Conservation (phyloP, 306 rosid species). For the Vicia sativa region DNA sequence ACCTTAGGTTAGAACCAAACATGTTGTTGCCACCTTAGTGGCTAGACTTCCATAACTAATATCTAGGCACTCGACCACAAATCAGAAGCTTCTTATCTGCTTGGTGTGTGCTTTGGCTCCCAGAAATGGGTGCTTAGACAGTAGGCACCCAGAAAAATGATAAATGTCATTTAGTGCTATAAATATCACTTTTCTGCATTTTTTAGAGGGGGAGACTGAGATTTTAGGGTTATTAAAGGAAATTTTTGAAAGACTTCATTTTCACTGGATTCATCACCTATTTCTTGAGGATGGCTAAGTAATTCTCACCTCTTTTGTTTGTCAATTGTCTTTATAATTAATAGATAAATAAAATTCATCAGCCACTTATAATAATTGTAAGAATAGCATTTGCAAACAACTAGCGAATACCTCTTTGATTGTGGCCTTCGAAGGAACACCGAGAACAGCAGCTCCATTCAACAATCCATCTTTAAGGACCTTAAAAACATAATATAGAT, state of each 20-base stretch:
- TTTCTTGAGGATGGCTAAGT: conserved; percentile 7
- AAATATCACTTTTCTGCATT: background rate
- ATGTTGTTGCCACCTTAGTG: too few species aligned
- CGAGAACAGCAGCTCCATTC: conserved; percentile 93
- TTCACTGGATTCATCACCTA: background rate
- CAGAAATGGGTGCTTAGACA: background rate
- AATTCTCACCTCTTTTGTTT: background rate
- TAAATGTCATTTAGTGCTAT: background rate
- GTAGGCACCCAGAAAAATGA: background rate
- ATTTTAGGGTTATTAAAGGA: background rate
- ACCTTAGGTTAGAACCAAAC: background rate
- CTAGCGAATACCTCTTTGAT: conserved; percentile 79
- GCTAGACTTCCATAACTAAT: too few species aligned
- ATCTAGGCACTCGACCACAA: background rate
- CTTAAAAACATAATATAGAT: conserved; percentile 47
- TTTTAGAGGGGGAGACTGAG: background rate
- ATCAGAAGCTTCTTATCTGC: background rate
- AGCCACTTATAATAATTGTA: conserved; percentile 9
- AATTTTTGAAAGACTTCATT: background rate
- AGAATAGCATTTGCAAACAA: conserved; percentile 14
- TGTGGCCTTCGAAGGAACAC: conserved; percentile 94
- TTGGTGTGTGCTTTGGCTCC: background rate
- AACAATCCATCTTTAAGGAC: conserved; percentile 83
- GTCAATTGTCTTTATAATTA: background rate
- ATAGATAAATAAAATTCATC: conserved; percentile 13